phyloP scores from a whole-genome alignment of 768 basidiomycete genomes.

The Hemileccinum impolitum region DNA sequence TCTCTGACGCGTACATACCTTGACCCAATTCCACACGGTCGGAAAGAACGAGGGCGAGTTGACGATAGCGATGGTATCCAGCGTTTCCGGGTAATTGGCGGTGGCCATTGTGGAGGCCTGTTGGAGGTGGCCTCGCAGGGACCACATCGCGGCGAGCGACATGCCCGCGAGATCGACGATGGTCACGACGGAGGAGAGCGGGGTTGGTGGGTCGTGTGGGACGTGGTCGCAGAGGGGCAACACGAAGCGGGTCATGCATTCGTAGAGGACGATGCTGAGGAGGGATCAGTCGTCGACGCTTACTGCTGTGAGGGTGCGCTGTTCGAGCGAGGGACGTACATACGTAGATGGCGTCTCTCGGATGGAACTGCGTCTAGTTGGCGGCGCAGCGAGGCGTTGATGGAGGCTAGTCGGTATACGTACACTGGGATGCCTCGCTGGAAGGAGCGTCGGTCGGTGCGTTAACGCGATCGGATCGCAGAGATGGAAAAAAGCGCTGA shows the following conservation, averaged over 20 bases:
- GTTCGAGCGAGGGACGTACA: constrained; percentile 45
- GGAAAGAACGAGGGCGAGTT: constrained; percentile 83
- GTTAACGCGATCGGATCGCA: neutral
- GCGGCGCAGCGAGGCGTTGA: constrained; percentile 49
- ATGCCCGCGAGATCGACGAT: constrained; percentile 73
- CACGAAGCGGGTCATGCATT: constrained; percentile 62
- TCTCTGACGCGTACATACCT: constrained; percentile 42
- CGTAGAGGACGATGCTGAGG: constrained; percentile 59
- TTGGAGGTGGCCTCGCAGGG: constrained; percentile 65
- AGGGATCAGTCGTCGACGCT: neutral
- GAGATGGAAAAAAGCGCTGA: neutral
- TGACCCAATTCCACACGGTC: constrained; percentile 82
- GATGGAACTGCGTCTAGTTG: constrained; percentile 54
- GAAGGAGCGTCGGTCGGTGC: neutral
- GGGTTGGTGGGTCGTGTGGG: constrained; percentile 49
- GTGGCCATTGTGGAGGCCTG: constrained; percentile 74
- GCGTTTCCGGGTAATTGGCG: constrained; percentile 79
- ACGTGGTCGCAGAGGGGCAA: constrained; percentile 61
- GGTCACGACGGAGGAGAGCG: constrained; percentile 57
- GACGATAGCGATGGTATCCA: constrained; percentile 63
- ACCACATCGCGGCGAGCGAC: constrained; percentile 65
- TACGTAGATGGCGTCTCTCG: constrained; percentile 61
- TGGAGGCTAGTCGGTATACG: constrained; percentile 69
- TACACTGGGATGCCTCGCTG: constrained; percentile 71
- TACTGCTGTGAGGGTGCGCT: too few relatives aligned